A percentile compares a stretch with the other conserved stretches of the same genome.
Evolutionary conservation across 1,284 basidiomycete species (phyloP).

Genomic region (Sanghuangporus baumii): DNA sequence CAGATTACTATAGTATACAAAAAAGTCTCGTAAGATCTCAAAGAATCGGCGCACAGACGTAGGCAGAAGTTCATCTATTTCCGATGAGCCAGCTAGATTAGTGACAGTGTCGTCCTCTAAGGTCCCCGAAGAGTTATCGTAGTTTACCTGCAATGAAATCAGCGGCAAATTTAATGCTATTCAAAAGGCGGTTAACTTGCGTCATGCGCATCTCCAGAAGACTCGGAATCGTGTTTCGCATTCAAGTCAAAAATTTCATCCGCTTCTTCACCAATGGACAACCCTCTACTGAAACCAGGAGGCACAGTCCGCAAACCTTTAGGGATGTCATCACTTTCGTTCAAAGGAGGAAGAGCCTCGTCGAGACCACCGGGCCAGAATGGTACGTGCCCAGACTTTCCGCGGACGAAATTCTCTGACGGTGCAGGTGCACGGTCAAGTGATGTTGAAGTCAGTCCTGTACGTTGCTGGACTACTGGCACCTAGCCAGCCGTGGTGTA

Average conservation of each 20-base stretch:
- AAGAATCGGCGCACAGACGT: conserved; percentile 51
- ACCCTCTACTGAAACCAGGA: conserved; percentile 17
- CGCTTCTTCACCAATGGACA: neutral
- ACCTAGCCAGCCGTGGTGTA: conserved; percentile 31
- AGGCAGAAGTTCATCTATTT: conserved; percentile 81
- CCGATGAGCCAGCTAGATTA: conserved; percentile 28
- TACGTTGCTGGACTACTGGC: conserved; percentile 39
- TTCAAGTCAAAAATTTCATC: neutral
- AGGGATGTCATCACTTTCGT: conserved; percentile 18
- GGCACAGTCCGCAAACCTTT: conserved; percentile 16
- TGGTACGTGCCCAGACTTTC: conserved; percentile 88
- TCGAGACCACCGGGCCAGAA: conserved; percentile 90
- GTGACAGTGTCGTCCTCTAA: conserved; percentile 26
- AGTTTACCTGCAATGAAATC: neutral
- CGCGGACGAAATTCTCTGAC: conserved; percentile 80
- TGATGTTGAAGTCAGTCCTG: conserved; percentile 76
- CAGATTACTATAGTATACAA: neutral
- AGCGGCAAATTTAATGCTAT: neutral
- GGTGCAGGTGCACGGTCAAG: conserved; percentile 79
- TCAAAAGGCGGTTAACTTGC: neutral
- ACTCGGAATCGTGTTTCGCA: neutral
- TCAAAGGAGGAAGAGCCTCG: conserved; percentile 31
- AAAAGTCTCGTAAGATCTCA: conserved; percentile 7
- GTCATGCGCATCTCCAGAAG: neutral
- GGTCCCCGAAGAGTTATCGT: neutral